Evolutionary conservation across 768 basidiomycete species (phyloP).

Genomic region (Mycena alexandri): DNA sequence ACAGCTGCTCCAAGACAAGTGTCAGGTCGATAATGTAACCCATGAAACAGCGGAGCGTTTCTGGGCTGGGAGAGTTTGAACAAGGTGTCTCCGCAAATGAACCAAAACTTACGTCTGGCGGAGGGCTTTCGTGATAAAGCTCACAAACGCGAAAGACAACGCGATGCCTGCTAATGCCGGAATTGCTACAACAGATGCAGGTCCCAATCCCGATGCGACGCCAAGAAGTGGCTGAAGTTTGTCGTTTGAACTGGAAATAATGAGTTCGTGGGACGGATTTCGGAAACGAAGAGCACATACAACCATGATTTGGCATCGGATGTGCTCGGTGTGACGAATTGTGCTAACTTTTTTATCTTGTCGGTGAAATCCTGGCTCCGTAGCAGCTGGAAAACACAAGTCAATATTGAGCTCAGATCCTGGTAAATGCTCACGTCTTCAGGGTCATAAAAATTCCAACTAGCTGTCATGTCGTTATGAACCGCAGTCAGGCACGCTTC

Average conservation of each 20-base stretch:
- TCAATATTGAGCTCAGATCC: background rate
- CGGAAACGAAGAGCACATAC: background rate
- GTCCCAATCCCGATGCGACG: too few relatives aligned
- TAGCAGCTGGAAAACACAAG: background rate
- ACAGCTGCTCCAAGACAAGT: slow-evolving; percentile 4
- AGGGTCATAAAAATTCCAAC: slow-evolving; percentile 3
- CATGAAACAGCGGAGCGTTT: slow-evolving; percentile 16
- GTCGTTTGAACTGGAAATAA: background rate
- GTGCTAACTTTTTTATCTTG: background rate
- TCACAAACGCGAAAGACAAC: too few relatives aligned
- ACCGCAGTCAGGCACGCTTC: background rate
- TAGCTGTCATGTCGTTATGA: background rate
- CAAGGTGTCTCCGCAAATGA: too few relatives aligned
- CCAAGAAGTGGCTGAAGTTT: background rate
- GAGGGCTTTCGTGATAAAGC: too few relatives aligned
- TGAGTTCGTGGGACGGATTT: background rate
- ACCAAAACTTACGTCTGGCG: too few relatives aligned
- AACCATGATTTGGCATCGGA: slow-evolving; percentile 4
- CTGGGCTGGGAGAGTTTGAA: background rate
- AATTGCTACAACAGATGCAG: too few relatives aligned
- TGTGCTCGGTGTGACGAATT: slow-evolving; percentile 3
- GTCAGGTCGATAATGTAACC: slow-evolving; percentile 1
- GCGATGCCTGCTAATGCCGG: too few relatives aligned
- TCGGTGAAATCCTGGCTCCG: background rate
- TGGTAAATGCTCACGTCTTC: background rate